Conservation (phyloP, 176 grass and related monocot species). For the Musa schizocarpa region DNA sequence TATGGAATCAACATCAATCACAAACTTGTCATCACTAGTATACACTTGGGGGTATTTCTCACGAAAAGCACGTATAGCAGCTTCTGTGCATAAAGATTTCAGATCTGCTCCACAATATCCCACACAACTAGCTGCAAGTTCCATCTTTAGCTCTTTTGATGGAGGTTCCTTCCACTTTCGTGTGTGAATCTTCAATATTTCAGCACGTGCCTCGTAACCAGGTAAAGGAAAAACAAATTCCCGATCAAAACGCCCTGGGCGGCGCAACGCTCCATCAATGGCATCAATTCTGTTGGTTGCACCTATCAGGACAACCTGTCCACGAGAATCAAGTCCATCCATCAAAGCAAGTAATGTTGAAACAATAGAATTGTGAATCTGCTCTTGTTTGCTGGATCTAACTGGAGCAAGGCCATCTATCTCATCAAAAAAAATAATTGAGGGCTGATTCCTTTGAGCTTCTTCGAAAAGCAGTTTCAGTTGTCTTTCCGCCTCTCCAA, state of each 20-base stretch:
- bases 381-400: slow-evolving; percentile 99
- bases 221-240: slow-evolving; percentile 97
- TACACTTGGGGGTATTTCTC: slow-evolving; percentile 99
- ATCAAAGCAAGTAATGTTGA: slow-evolving; percentile 98
- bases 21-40: slow-evolving; percentile 95
- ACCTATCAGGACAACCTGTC: slow-evolving; percentile 98
- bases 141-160: slow-evolving; percentile 64
- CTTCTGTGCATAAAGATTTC: slow-evolving; percentile 95
- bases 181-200: slow-evolving; percentile 96
- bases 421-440: slow-evolving; percentile 99
- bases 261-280: slow-evolving; percentile 94
- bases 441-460: slow-evolving; percentile 96
- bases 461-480: slow-evolving; percentile 99
- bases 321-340: slow-evolving; percentile 98
- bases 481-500: slow-evolving; percentile 97
- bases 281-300: slow-evolving; percentile 98
- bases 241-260: slow-evolving; percentile 94
- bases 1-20: slow-evolving; percentile 92
- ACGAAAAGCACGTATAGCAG: slow-evolving; percentile 89
- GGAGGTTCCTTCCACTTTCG: slow-evolving; percentile 97
- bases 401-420: slow-evolving; percentile 99
- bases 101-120: slow-evolving; percentile 98
- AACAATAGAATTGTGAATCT: slow-evolving; percentile 99
- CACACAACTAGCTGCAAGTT: slow-evolving; percentile 95
- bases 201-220: slow-evolving; percentile 79